Evolutionary conservation across 2,329 filamentous ascomycete species (phyloP), one percentile per base, ranked within the genome.

Genomic region (Scopulariopsis brevicaulis): DNA sequence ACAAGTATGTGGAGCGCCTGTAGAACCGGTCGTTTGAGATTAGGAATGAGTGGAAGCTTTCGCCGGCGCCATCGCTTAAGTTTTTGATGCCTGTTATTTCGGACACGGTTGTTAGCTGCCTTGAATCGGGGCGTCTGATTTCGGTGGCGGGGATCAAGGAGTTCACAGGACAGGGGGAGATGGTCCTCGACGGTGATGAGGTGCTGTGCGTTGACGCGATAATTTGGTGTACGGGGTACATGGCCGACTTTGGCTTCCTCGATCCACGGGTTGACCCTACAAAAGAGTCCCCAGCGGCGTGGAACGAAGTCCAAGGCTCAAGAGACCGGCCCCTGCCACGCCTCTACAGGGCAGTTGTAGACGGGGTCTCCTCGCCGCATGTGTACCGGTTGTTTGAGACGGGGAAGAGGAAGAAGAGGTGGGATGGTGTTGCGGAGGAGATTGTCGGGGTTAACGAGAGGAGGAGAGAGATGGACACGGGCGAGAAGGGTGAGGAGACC

Each of bases 351-450:
- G 54, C 74, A 40, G 59, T 74, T 55, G 70, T 73, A 61, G 65
- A 69, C n/a, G 73, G 73, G 1, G 62, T 76, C 1, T 69, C 71
- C 61, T 72, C 69, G 18, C 71, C 74, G 15, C 72, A 73, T 48
- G 64, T 70, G 5, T 73, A 70, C 63, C 68, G 74, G 1, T 62
- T 73, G 2, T 77, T 78, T 63, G 67, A 73, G 57, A 66, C 63
- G 14, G 70, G 71, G 2, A 70, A 69, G 62, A 62, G 74, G 54
- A 71, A 65, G 54, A 71, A 65, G 63, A 65, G 63, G 20, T 77
- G 74, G 73, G 62, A 65, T 14, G 72, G 70, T 1, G 74, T 74
- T 4, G 65, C 66, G 40, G 66, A 66, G 0, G 68, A 66, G 53
- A 71, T 74, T 55, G 35, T 15, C 11, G 22, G 24, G 25, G 52